Base-by-base conservation (phyloP, 805 yeast genomes). In the Metahyphopichia silvanorum region DNA sequence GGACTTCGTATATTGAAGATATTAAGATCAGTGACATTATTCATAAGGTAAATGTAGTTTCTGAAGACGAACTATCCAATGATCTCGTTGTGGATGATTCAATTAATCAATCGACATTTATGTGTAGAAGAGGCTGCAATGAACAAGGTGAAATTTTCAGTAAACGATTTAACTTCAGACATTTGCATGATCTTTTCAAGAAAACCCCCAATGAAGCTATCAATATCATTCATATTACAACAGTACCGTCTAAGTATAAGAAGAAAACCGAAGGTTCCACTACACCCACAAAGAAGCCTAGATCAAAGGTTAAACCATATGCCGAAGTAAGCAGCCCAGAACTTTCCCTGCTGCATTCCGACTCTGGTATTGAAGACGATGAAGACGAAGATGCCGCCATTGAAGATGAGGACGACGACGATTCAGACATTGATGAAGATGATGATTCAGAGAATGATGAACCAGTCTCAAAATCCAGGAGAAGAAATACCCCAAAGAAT, bases 1-100 rank as follows among this genome's bases (percentile, higher is more conserved):
- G 82, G 16, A 74, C 85, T 0, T 68, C 83, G 3, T 69, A 71
- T 21, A 33, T 63, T 13, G 70, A 66, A 3, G 68, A 68, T 22
- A 51, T 81, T 11, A 46, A 54, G 29, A 53, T 78, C 2, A 40
- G 39, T 2, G 65, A 75, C 28, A 62, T 80, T 16, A 40, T 72
- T 2, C 64, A 53, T 5, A 57, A 61, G 24, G 79, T 75, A 6
- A 60, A 50, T 6, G 72, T 81, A 1, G 38, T 74, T 10, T 63
- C 73, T 1, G 35, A 47, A 9, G 31, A 47, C 1, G 65, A 67
- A 13, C 68, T 63, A 42, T 33, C 43, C 4, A 25, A 39, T 6
- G 52, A 51, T n/a, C 50, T 57, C 4, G 44, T 47, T 2, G 47
- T 59, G 10, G 72, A 68, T 29, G 68, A 59, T n/a, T 57, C 65